Percentiles rank a stretch among this genome's conserved stretches.
These are phyloP conservation scores for Zelopaecilomyces penicillatus DNA, from an alignment of 2,329 filamentous ascomycete species.

Conservation along the genomic window DNA sequence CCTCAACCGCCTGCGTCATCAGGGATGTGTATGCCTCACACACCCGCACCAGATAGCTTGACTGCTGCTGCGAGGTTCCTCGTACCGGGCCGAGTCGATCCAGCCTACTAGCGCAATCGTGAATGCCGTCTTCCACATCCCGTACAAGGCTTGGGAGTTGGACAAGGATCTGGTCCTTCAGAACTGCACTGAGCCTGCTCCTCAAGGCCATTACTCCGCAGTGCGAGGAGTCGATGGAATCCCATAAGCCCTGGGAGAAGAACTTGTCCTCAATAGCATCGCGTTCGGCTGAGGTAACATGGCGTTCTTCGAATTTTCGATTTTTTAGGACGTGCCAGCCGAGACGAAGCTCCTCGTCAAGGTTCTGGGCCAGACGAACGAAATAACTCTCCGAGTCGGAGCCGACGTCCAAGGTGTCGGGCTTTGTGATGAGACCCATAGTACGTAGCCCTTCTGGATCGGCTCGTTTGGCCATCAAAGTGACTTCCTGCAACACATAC, in stretches of 20 bases:
- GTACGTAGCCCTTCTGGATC: conserved; percentile 5
- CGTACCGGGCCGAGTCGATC: conserved; percentile 17
- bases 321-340: conserved; percentile 12
- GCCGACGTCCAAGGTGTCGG: conserved; percentile 7
- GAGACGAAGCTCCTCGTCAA: conserved; percentile 7
- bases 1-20: conserved; percentile 19
- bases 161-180: conserved; percentile 21
- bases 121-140: conserved; percentile 20
- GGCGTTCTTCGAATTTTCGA: conserved; percentile 8
- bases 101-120: conserved; percentile 14
- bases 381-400: conserved; percentile 5
- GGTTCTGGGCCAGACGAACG: conserved; percentile 8
- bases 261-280: conserved; percentile 11
- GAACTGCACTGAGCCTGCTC: conserved; percentile 18
- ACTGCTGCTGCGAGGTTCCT: conserved; percentile 14
- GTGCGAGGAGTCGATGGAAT: conserved; percentile 12
- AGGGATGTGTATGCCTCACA: conserved; percentile 18
- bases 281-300: conserved; percentile 7
- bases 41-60: conserved; percentile 15
- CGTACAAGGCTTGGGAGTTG: conserved; percentile 22
- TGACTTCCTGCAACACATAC: conserved; percentile 9
- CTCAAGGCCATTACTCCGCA: conserved; percentile 14
- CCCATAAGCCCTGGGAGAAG: conserved; percentile 12
- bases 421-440: conserved; percentile 12
- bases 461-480: background rate